Evolutionary conservation across 805 yeast species (phyloP).

Genomic region (Yarrowia sp.): DNA sequence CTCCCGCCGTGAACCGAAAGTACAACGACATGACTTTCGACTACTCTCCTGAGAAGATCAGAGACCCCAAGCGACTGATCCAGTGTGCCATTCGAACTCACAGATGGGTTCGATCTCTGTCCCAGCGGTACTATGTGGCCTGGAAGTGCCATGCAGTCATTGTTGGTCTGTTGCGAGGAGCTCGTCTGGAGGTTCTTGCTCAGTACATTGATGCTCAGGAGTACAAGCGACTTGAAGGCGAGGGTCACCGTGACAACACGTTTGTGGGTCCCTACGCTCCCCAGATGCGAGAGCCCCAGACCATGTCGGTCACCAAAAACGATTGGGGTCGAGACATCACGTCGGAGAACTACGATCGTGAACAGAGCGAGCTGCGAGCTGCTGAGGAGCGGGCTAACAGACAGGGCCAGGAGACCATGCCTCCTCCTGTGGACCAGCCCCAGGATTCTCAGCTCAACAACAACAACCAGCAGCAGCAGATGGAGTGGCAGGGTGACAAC

Average conservation of each 20-base stretch:
- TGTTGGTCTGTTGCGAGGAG: conserved; percentile 25
- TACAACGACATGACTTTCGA: conserved; percentile 23
- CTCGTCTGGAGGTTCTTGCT: conserved; percentile 24
- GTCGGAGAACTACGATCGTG: conserved; percentile 21
- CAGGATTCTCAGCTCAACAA: background rate
- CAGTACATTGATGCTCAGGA: conserved; percentile 26
- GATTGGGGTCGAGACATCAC: conserved; percentile 20
- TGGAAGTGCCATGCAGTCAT: conserved; percentile 27
- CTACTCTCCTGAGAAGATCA: conserved; percentile 20
- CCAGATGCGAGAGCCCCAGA: conserved; percentile 2
- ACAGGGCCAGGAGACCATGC: conserved; percentile 1
- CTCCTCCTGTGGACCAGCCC: conserved; percentile 1
- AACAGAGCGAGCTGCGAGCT: conserved; percentile 17
- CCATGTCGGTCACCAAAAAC: conserved; percentile 20
- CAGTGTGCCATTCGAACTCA: conserved; percentile 21
- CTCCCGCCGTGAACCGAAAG: background rate
- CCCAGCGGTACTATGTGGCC: conserved; percentile 20
- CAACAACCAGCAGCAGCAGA: conserved; percentile 15
- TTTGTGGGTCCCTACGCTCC: conserved; percentile 19
- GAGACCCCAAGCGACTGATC: conserved; percentile 21
- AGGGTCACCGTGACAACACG: conserved; percentile 9
- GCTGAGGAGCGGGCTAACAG: conserved; percentile 6
- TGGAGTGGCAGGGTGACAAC: conserved; percentile 21
- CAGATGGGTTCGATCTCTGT: conserved; percentile 15
- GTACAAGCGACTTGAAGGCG: conserved; percentile 22